Evolutionary conservation across 2,329 filamentous ascomycete species (phyloP).

Genomic region (Hymenoscyphus albidus): DNA sequence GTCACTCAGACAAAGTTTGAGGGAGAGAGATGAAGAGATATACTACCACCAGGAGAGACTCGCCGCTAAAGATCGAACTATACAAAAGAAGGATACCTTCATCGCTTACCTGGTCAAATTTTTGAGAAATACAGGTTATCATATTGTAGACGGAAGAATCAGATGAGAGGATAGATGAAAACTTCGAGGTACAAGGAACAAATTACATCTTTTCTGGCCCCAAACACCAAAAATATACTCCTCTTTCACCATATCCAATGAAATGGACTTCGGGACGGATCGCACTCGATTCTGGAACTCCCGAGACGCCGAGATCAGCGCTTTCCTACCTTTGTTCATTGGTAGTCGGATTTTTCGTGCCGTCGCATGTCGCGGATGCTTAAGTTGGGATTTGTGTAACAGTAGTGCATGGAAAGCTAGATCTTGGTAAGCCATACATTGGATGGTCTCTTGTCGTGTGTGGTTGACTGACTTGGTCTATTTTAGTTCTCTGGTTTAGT

Average conservation of each 20-base stretch:
- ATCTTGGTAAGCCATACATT: not conserved
- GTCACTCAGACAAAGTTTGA: constrained; percentile 15
- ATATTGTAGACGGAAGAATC: constrained; percentile 19
- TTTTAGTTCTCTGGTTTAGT: not conserved
- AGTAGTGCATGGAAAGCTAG: not conserved
- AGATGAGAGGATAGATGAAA: not conserved
- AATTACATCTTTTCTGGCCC: not conserved
- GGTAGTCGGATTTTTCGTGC: not conserved
- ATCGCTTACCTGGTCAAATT: constrained; percentile 16
- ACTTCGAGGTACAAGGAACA: not conserved
- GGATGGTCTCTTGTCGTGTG: not conserved
- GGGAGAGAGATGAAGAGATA: constrained; percentile 19
- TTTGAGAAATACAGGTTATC: constrained; percentile 20
- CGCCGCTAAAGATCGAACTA: constrained; percentile 6
- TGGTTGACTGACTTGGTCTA: not conserved
- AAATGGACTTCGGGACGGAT: not conserved
- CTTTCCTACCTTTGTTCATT: not conserved
- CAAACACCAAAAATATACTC: not conserved
- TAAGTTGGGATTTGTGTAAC: not conserved
- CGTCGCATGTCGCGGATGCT: not conserved
- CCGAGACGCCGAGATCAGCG: not conserved
- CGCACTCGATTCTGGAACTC: not conserved
- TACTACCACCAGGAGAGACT: constrained; percentile 20
- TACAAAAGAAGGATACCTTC: not conserved
- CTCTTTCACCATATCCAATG: not conserved